These are phyloP conservation scores for Ophiocordyceps sinensis DNA, from an alignment of 2,329 filamentous ascomycete genomes.

Conservation along the genomic window DNA sequence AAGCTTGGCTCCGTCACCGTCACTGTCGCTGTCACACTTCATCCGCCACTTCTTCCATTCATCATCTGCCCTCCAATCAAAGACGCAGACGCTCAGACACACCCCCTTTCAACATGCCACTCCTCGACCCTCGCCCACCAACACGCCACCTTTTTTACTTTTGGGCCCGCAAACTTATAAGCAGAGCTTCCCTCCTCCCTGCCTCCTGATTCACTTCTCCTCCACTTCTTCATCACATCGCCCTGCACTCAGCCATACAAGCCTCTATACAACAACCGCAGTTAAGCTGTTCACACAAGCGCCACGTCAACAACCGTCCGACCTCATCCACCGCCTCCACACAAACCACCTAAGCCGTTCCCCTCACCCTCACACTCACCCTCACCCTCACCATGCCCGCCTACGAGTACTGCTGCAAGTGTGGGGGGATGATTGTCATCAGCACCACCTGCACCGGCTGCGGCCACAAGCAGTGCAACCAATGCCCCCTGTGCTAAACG, in stretches of 20 bases:
- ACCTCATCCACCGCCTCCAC: neutral
- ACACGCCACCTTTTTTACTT: neutral
- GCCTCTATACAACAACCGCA: too few relatives aligned
- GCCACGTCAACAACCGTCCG: too few relatives aligned
- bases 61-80: too few relatives aligned
- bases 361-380: too few relatives aligned
- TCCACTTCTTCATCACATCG: neutral
- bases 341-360: too few relatives aligned
- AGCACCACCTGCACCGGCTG: constrained; percentile 37
- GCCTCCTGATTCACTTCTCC: neutral
- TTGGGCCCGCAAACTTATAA: neutral
- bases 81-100: too few relatives aligned
- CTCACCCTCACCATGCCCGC: constrained; percentile 26
- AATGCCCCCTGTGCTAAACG: constrained; percentile 24
- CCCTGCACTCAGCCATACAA: too few relatives aligned
- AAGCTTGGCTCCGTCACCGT: too few relatives aligned
- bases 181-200: neutral
- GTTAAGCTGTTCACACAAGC: too few relatives aligned
- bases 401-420: constrained; percentile 40
- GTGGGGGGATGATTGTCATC: constrained; percentile 41
- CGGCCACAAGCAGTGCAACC: constrained; percentile 33
- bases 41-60: neutral
- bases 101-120: too few relatives aligned
- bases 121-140: too few relatives aligned
- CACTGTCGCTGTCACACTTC: too few relatives aligned